These are phyloP conservation scores for Lipomyces orientalis DNA, from an alignment of 805 yeast species.

Conservation along the genomic window DNA sequence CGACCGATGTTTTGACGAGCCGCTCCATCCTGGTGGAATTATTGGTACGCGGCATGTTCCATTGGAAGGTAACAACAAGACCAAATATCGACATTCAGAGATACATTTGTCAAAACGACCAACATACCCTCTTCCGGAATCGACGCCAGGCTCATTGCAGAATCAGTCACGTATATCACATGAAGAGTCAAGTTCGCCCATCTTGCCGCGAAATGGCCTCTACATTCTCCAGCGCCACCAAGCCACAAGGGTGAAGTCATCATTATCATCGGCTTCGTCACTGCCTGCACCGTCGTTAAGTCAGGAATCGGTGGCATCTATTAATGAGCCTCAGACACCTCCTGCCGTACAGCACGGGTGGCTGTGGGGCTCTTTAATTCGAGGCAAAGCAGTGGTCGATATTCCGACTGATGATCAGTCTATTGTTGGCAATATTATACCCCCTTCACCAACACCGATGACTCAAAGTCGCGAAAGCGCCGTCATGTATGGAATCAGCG, in stretches of 20 bases:
- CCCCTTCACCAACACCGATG: slow-evolving; percentile 31
- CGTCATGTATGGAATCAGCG: neutral
- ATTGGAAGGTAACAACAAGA: neutral
- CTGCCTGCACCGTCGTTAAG: neutral
- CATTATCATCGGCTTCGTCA: neutral
- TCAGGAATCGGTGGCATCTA: neutral
- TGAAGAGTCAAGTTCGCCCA: slow-evolving; percentile 5
- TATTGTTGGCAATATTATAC: slow-evolving; percentile 22
- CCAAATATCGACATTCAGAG: neutral
- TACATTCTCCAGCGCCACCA: neutral
- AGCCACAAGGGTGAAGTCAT: neutral
- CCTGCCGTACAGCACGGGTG: neutral
- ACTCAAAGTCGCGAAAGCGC: neutral
- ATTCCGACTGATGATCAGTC: slow-evolving; percentile 34
- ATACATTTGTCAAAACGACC: neutral
- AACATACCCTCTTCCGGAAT: neutral
- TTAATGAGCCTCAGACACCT: slow-evolving; percentile 3
- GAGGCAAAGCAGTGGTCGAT: slow-evolving; percentile 26
- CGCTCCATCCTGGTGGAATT: slow-evolving; percentile 46
- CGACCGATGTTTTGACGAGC: slow-evolving; percentile 31
- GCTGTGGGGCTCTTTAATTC: slow-evolving; percentile 35
- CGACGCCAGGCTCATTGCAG: neutral
- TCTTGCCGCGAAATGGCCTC: neutral
- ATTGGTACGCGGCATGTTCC: slow-evolving; percentile 22
- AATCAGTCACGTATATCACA: neutral